Percentiles rank a stretch among this genome's conserved stretches.
Conservation (phyloP, 305 asterid species). For the Fraxinus sp. region DNA sequence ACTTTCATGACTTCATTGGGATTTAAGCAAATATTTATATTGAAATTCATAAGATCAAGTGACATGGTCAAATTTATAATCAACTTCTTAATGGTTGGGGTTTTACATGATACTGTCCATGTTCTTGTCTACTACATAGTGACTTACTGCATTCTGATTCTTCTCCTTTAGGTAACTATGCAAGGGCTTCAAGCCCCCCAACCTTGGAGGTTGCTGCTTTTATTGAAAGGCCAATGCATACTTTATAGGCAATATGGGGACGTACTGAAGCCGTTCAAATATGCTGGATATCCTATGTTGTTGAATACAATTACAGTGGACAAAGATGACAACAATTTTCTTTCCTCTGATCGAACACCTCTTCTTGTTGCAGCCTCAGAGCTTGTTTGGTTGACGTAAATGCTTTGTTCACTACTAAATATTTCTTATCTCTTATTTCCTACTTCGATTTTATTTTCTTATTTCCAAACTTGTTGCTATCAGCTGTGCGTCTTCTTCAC, state of each 20-base stretch:
- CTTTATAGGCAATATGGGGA: constrained; percentile 83
- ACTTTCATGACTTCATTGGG: background rate
- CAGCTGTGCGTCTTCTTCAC: constrained; percentile 92
- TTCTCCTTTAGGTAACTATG: constrained; percentile 70
- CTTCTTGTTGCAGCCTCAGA: constrained; percentile 94
- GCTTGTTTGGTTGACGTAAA: constrained; percentile 97
- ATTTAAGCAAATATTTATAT: constrained; percentile 16
- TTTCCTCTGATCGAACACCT: constrained; percentile 88
- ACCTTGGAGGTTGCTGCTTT: constrained; percentile 85
- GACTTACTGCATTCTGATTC: constrained; percentile 20
- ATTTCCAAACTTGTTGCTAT: constrained; percentile 20
- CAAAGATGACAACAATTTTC: constrained; percentile 82
- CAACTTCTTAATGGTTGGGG: background rate
- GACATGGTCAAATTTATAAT: constrained; percentile 11
- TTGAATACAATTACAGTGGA: constrained; percentile 91
- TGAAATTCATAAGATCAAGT: constrained; percentile 9
- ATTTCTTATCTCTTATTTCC: constrained; percentile 6
- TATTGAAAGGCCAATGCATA: constrained; percentile 95
- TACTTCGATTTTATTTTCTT: background rate
- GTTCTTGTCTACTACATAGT: constrained; percentile 14
- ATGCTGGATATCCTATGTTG: constrained; percentile 98
- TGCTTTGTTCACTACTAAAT: constrained; percentile 21
- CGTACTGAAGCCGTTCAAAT: constrained; percentile 88
- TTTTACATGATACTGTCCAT: background rate
- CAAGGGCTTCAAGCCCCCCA: constrained; percentile 99